These are phyloP conservation scores for Lolium multiflorum DNA, from an alignment of 176 grass and related monocot species.

Conservation along the genomic window DNA sequence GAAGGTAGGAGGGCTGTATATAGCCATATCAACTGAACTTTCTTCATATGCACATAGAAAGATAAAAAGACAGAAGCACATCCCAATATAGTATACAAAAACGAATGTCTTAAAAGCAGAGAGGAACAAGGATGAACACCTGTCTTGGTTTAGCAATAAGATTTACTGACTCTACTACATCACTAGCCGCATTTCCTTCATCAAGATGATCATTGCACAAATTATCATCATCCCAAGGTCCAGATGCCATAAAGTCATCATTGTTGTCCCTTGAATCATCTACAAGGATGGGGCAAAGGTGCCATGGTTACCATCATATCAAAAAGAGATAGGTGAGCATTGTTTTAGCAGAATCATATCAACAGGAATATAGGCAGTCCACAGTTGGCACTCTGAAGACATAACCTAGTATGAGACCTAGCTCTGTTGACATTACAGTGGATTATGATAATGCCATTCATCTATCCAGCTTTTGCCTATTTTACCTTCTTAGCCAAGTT, in stretches of 20 bases:
- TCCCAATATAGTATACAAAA: constrained; percentile 11
- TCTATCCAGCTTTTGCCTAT: constrained; percentile 1
- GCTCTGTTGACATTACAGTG: neutral
- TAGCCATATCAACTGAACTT: neutral
- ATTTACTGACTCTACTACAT: constrained; percentile 63
- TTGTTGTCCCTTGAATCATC: constrained; percentile 51
- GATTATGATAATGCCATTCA: constrained; percentile 4
- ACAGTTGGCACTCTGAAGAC: neutral
- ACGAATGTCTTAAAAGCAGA: neutral
- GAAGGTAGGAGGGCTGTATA: neutral
- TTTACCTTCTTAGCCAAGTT: neutral
- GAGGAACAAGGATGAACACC: constrained; percentile 42
- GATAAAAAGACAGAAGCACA: neutral
- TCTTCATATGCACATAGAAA: neutral
- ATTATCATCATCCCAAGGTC: constrained; percentile 76
- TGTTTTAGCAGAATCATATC: constrained; percentile 10
- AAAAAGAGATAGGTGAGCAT: constrained; percentile 12
- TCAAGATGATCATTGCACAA: constrained; percentile 56
- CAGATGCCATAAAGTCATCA: constrained; percentile 50
- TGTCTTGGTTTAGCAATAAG: constrained; percentile 85
- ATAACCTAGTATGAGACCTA: neutral
- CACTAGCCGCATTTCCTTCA: constrained; percentile 61
- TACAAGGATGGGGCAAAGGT: constrained; percentile 36
- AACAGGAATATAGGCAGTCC: constrained; percentile 1
- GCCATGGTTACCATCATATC: constrained; percentile 11